phyloP scores from a whole-genome alignment of 2,329 filamentous ascomycete genomes.

The Pleomassaria siparia region DNA sequence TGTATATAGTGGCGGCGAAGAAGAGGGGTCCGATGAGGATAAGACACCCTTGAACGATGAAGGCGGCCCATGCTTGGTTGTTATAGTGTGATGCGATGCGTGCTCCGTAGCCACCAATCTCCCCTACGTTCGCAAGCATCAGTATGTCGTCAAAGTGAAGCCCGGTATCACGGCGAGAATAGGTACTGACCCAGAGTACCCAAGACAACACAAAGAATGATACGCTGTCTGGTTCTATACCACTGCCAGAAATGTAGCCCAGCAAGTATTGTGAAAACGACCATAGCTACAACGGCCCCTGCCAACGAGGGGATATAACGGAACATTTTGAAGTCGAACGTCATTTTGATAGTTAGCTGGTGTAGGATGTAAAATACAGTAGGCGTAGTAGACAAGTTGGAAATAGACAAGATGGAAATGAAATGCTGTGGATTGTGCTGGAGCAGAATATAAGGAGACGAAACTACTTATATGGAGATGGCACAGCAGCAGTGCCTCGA shows the following conservation, averaged over 20 bases:
- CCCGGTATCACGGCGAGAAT: background rate
- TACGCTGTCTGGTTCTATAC: constrained; percentile 15
- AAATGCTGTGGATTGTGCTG: background rate
- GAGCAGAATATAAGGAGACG: background rate
- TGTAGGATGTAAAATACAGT: background rate
- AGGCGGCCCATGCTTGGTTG: constrained; percentile 41
- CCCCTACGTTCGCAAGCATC: constrained; percentile 27
- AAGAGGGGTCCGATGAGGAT: constrained; percentile 49
- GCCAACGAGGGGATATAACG: constrained; percentile 33
- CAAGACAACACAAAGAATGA: constrained; percentile 30
- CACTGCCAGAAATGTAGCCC: constrained; percentile 24
- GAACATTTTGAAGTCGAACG: constrained; percentile 40
- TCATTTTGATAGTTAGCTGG: constrained; percentile 21
- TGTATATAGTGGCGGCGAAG: constrained; percentile 52
- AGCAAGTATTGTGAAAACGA: constrained; percentile 26
- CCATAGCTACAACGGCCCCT: constrained; percentile 24
- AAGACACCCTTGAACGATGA: constrained; percentile 46
- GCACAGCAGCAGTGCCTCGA: background rate
- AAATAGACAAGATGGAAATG: background rate
- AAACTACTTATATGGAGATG: background rate
- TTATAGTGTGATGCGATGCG: constrained; percentile 42
- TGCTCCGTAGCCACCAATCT: constrained; percentile 46
- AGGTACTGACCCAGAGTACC: constrained; percentile 26
- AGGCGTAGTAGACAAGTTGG: background rate
- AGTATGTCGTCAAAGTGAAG: background rate